A percentile compares a stretch with the other conserved stretches of the same genome.
Conservation (phyloP, 2,329 filamentous ascomycete genomes). For the Fusarium transvaalense region DNA sequence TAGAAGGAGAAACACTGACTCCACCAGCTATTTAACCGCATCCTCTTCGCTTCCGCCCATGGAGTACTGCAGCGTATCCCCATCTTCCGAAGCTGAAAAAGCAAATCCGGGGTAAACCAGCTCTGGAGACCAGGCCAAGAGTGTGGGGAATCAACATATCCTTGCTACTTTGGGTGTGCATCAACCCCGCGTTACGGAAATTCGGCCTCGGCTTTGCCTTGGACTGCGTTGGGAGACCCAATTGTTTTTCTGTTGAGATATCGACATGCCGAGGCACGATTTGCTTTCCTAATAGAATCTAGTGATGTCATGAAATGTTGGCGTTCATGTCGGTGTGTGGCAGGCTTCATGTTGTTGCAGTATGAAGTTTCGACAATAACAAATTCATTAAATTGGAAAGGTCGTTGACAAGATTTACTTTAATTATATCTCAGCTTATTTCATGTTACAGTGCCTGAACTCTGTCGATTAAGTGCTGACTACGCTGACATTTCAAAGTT, state of each 20-base stretch:
- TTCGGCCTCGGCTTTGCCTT: slow-evolving; percentile 23
- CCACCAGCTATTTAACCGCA: slow-evolving; percentile 12
- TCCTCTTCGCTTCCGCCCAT: background rate
- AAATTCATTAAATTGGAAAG: no score
- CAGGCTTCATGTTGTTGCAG: background rate
- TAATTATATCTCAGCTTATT: background rate
- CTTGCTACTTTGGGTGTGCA: slow-evolving; percentile 27
- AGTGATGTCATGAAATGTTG: background rate
- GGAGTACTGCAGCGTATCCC: background rate
- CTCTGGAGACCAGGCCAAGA: background rate
- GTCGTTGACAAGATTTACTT: background rate
- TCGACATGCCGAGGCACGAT: slow-evolving; percentile 27
- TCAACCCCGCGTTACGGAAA: slow-evolving; percentile 27
- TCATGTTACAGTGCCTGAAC: background rate
- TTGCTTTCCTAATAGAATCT: slow-evolving; percentile 5
- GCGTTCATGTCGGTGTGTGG: background rate
- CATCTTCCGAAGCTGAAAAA: background rate
- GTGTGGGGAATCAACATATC: slow-evolving; percentile 31
- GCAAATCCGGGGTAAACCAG: slow-evolving; percentile 24
- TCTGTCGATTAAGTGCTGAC: background rate
- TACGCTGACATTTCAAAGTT: background rate
- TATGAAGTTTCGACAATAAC: background rate
- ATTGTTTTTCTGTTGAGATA: slow-evolving; percentile 1
- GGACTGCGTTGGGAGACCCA: background rate
- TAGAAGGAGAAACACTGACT: background rate